A percentile compares a stretch with the other conserved stretches of the same genome.
Conservation (phyloP, 2,329 filamentous ascomycete genomes). For the Monosporascus sp. region DNA sequence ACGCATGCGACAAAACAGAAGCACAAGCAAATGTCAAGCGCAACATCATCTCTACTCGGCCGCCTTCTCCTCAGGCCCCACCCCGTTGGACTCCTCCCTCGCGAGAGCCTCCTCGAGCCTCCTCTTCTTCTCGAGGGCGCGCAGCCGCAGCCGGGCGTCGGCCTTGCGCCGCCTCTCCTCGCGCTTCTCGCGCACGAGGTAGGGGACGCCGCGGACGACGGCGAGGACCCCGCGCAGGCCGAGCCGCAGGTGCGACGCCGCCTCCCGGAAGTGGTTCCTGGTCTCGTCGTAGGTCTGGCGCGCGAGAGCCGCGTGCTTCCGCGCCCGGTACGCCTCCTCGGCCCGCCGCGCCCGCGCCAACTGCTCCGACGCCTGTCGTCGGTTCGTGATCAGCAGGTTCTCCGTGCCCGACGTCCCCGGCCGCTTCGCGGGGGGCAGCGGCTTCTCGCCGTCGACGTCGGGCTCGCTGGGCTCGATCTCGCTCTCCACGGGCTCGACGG, state of each 20-base stretch:
- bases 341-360: conserved; percentile 33
- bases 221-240: conserved; percentile 27
- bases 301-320: conserved; percentile 34
- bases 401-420: conserved; percentile 39
- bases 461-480: background rate
- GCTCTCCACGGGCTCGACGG: background rate
- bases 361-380: conserved; percentile 31
- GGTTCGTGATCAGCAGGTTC: conserved; percentile 32
- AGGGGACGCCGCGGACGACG: conserved; percentile 28
- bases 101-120: conserved; percentile 27
- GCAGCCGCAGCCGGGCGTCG: conserved; percentile 25
- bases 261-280: conserved; percentile 32
- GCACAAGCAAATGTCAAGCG: background rate
- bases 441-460: conserved; percentile 3
- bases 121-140: conserved; percentile 28
- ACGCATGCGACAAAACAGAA: too few relatives aligned
- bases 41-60: background rate
- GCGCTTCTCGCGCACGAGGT: conserved; percentile 32
- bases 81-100: background rate
- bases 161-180: conserved; percentile 24
- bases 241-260: conserved; percentile 29
- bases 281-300: conserved; percentile 33
- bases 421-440: conserved; percentile 13
- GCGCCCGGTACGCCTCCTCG: conserved; percentile 35
- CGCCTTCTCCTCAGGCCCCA: conserved; percentile 1